A percentile compares a stretch with the other conserved stretches of the same genome.
Conservation (phyloP, 73 alveolate species). For the Strombidium stylifer region DNA sequence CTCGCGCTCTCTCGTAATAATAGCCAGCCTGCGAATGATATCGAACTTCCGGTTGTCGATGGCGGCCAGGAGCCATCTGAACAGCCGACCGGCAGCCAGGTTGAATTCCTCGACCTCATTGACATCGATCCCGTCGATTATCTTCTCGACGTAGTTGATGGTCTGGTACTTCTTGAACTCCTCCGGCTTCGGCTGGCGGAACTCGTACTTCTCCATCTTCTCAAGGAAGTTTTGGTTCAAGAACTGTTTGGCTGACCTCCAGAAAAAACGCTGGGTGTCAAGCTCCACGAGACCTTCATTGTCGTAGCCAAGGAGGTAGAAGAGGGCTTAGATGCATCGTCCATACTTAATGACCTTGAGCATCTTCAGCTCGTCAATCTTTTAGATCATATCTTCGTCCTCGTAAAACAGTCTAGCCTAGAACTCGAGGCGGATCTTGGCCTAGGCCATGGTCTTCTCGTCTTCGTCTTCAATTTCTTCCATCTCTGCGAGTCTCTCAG, state of each 20-base stretch:
- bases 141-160: slow-evolving; percentile 52
- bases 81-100: slow-evolving; percentile 17
- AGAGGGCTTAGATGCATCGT: slow-evolving; percentile 72
- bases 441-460: slow-evolving; percentile 21
- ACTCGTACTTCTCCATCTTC: slow-evolving; percentile 60
- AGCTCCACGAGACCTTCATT: slow-evolving; percentile 80
- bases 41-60: slow-evolving; percentile 35
- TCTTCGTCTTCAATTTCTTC: slow-evolving; percentile 72
- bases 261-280: slow-evolving; percentile 89
- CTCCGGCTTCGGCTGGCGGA: slow-evolving; percentile 85
- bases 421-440: slow-evolving; percentile 1
- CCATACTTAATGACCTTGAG: slow-evolving; percentile 79
- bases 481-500: slow-evolving; percentile 35
- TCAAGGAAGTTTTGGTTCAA: slow-evolving; percentile 67
- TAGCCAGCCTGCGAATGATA: slow-evolving; percentile 30
- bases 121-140: slow-evolving; percentile 4
- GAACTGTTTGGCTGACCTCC: slow-evolving; percentile 88
- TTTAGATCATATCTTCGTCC: slow-evolving; percentile 66
- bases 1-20: slow-evolving; percentile 17
- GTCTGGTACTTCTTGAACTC: slow-evolving; percentile 44
- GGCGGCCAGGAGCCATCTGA: slow-evolving; percentile 48
- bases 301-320: slow-evolving; percentile 67
- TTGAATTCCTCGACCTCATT: slow-evolving; percentile 55
- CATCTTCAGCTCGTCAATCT: slow-evolving; percentile 48
- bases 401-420: slow-evolving; percentile 19